Conservation (phyloP, 2,329 filamentous ascomycete species). For the Phialophora macrospora region DNA sequence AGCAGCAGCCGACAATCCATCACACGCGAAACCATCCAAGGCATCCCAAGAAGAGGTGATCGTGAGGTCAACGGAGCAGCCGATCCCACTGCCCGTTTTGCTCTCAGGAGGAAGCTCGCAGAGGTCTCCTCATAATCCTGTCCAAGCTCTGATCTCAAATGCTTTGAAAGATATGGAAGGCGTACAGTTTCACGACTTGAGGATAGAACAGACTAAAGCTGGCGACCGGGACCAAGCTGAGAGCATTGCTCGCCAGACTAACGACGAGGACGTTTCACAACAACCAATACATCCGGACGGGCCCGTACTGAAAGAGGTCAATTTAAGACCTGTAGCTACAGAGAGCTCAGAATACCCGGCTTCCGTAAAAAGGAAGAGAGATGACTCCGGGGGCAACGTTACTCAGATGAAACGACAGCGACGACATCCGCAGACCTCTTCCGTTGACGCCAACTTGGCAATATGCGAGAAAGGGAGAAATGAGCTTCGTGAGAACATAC, state of each 20-base stretch:
- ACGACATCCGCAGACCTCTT: background rate
- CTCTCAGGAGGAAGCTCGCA: background rate
- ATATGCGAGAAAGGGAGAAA: background rate
- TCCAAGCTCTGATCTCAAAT: background rate
- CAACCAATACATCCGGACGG: background rate
- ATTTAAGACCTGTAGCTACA: background rate
- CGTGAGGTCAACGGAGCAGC: background rate
- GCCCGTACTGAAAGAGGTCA: background rate
- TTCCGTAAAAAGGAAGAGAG: slow-evolving; percentile 12
- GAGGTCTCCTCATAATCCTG: background rate
- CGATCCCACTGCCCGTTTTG: background rate
- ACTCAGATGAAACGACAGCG: slow-evolving; percentile 4
- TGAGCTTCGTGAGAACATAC: background rate
- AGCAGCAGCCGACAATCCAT: background rate
- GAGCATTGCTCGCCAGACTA: background rate
- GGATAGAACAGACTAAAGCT: background rate
- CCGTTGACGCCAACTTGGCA: background rate
- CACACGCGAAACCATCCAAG: background rate
- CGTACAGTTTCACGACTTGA: background rate
- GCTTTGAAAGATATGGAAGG: background rate
- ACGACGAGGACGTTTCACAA: background rate
- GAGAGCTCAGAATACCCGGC: background rate
- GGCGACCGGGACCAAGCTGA: background rate
- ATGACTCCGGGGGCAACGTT: background rate
- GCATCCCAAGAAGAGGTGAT: background rate